Evolutionary conservation across 495 filamentous ascomycete genomes (phyloP).

Genomic region (Trichocladium antarcticum): DNA sequence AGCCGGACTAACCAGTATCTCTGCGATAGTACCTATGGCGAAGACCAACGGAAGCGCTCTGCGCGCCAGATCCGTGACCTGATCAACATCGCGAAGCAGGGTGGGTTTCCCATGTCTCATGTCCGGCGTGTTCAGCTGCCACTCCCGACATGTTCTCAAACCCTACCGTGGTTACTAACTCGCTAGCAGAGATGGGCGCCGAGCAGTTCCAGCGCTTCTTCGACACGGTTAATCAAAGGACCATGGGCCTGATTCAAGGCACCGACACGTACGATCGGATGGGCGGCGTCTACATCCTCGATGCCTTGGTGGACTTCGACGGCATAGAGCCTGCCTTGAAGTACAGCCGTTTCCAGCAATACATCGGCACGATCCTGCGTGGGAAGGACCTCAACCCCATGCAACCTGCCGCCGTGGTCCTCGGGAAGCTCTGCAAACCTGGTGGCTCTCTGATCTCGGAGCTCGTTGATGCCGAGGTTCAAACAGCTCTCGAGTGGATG

Average conservation of each 20-base stretch:
- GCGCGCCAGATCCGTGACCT: slow-evolving; percentile 34
- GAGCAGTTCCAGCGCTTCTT: slow-evolving; percentile 73
- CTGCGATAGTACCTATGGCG: slow-evolving; percentile 14
- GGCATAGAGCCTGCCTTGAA: slow-evolving; percentile 90
- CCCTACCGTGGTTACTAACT: background rate
- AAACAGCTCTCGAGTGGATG: slow-evolving; percentile 87
- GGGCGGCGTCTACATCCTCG: slow-evolving; percentile 83
- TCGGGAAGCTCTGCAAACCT: slow-evolving; percentile 81
- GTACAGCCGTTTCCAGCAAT: slow-evolving; percentile 82
- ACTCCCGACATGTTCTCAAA: background rate
- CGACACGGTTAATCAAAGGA: slow-evolving; percentile 62
- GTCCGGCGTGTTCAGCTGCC: too few species aligned
- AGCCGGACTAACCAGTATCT: slow-evolving; percentile 7
- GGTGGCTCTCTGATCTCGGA: slow-evolving; percentile 92
- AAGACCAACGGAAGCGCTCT: slow-evolving; percentile 33
- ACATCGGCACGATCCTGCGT: slow-evolving; percentile 74
- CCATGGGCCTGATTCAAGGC: slow-evolving; percentile 67
- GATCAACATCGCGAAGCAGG: slow-evolving; percentile 31
- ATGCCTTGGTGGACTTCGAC: slow-evolving; percentile 87
- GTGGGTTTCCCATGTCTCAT: slow-evolving; percentile 10
- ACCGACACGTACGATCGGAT: slow-evolving; percentile 77
- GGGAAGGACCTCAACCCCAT: slow-evolving; percentile 82
- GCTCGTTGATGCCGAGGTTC: slow-evolving; percentile 91
- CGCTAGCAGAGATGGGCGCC: slow-evolving; percentile 54
- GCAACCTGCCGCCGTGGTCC: slow-evolving; percentile 71